A percentile compares a stretch with the other conserved stretches of the same genome.
These are phyloP conservation scores for Elsinoe australis DNA, from an alignment of 2,329 filamentous ascomycete species.

Conservation along the genomic window DNA sequence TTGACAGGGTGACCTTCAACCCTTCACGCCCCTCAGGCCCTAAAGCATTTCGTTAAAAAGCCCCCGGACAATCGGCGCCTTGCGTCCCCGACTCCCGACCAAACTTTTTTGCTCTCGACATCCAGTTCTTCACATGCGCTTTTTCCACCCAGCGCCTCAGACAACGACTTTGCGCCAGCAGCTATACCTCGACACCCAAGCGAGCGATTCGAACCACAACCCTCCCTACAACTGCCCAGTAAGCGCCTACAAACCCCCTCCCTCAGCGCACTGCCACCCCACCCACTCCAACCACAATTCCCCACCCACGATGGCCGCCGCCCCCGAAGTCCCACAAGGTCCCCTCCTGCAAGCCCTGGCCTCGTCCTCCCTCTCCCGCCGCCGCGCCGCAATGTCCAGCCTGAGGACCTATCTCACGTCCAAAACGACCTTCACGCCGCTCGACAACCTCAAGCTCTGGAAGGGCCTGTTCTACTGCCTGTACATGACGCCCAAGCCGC, in stretches of 20 bases:
- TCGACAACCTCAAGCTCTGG: conserved; percentile 83
- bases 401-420: conserved; percentile 70
- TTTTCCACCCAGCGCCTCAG: no score
- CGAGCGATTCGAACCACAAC: background rate
- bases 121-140: no score
- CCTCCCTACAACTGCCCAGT: no score
- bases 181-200: background rate
- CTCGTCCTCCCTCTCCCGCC: conserved; percentile 20
- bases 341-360: conserved; percentile 11
- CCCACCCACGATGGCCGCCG: conserved; percentile 21
- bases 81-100: background rate
- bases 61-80: background rate
- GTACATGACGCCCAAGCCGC: conserved; percentile 87
- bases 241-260: no score
- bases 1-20: no score
- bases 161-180: no score
- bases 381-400: conserved; percentile 59
- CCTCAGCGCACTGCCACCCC: background rate
- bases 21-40: no score
- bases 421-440: conserved; percentile 51
- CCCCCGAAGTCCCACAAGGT: conserved; percentile 2
- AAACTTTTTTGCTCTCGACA: conserved; percentile 11
- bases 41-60: background rate
- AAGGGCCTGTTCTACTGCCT: conserved; percentile 83
- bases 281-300: background rate